phyloP scores from a whole-genome alignment of 345 rosid genomes.

The Fremontodendron californicum region DNA sequence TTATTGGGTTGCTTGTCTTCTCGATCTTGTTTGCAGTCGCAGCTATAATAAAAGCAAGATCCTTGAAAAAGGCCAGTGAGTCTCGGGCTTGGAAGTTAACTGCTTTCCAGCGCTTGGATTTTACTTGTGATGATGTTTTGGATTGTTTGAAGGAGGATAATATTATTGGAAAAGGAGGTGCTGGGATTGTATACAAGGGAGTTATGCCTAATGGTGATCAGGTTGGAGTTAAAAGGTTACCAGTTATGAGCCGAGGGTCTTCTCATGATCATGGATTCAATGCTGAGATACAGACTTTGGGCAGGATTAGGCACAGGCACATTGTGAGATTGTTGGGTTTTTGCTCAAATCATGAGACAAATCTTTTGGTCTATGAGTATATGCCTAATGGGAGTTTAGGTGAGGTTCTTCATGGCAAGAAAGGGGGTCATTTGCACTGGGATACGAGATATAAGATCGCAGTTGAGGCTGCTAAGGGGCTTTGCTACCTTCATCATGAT shows the following conservation, averaged over 20 bases:
- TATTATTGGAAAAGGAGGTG: conserved; percentile 92
- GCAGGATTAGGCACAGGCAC: conserved; percentile 81
- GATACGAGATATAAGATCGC: conserved; percentile 82
- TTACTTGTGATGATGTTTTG: conserved; percentile 76
- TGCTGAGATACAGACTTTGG: conserved; percentile 91
- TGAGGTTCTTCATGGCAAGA: conserved; percentile 84
- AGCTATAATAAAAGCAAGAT: conserved; percentile 79
- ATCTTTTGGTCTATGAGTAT: conserved; percentile 81
- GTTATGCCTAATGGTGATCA: conserved; percentile 70
- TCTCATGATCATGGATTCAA: conserved; percentile 97
- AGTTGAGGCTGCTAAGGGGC: conserved; percentile 82
- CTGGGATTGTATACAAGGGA: conserved; percentile 87
- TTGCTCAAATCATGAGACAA: conserved; percentile 88
- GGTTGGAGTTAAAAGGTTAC: conserved; percentile 78
- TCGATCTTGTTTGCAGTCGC: conserved; percentile 79
- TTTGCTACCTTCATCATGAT: conserved; percentile 86
- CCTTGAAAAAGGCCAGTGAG: conserved; percentile 73
- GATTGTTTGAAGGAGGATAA: conserved; percentile 86
- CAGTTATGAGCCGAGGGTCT: conserved; percentile 78
- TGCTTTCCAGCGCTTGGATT: conserved; percentile 94
- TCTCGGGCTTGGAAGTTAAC: conserved; percentile 87
- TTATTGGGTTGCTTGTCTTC: conserved; percentile 72
- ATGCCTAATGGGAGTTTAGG: conserved; percentile 94
- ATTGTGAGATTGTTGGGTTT: conserved; percentile 79
- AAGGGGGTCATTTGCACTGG: conserved; percentile 92